Base-by-base conservation (phyloP, 1,284 basidiomycete genomes). In the Trichosporon sp. region DNA sequence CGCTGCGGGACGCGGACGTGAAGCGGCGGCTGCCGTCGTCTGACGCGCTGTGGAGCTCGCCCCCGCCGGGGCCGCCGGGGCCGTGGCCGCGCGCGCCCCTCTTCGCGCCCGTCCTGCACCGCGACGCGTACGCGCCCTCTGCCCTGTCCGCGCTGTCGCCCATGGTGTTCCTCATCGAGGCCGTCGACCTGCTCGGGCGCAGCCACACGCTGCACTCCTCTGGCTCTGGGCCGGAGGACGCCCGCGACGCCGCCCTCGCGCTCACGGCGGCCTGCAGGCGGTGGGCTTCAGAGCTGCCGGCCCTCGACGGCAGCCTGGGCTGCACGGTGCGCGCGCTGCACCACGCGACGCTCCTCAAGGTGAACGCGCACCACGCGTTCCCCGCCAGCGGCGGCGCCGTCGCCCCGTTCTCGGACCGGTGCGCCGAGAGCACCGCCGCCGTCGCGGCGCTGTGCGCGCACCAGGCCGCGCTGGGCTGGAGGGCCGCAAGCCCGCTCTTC, bases 301-400 rank as follows among this genome's bases (percentile, higher is more conserved):
- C 15, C 2, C 56, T 60, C 15, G 56, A 31, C 4, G 56, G 56
- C 56, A n/a, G 15, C 3, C 27, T 31, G 18, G 56, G 56, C 27
- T 29, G 31, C 3, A 31, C 27, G 6, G 56, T 60, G 27, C 27
- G 8, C 21, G 78, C 75, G 11, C 78, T 80, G 29, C 77, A 82
- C 72, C 77, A 83, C 68, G 80, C 81, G 73, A 83, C 81, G 0
- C 69, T 84, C 2, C 76, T 84, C 38, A 83, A 83, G 69, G 73
- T 84, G 18, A 82, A 83, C 66, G 81, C 81, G 7, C 81, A 80
- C 70, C 78, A 83, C 68, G 81, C 81, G 12, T 83, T 75, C 66
- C 82, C 83, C 0, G 79, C 81, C n/a, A 64, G 80, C 5, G 76
- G 78, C 32, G 77, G 76, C 15, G 75, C 78, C 8, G 70, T 80